Conservation (phyloP, 78 protist species). For the Planoprotostelium fungivorum region DNA sequence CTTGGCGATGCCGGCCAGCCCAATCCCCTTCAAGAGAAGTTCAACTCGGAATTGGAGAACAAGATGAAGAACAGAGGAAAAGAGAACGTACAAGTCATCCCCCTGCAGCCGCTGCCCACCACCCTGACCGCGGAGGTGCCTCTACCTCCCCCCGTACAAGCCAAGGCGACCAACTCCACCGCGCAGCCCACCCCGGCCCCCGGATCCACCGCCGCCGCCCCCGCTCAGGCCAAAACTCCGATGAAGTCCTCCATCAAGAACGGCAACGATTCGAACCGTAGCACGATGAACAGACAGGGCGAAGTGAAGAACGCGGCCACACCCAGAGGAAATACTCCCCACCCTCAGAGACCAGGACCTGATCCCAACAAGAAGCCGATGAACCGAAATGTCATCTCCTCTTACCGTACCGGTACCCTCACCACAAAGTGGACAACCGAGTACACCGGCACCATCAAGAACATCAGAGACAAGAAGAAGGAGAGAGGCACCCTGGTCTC, state of each 20-base stretch:
- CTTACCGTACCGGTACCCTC: neutral
- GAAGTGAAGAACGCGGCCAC: neutral
- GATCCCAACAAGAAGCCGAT: neutral
- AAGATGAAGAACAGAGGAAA: neutral
- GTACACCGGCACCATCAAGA: neutral
- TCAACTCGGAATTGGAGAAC: neutral
- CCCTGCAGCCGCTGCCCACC: no score
- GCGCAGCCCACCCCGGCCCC: neutral
- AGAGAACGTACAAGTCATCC: neutral
- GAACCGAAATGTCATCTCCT: neutral
- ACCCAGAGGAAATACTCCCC: neutral
- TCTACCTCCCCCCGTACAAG: neutral
- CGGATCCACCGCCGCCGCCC: neutral
- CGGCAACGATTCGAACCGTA: no score
- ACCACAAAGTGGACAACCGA: neutral
- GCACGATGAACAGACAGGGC: no score
- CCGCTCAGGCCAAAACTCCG: neutral
- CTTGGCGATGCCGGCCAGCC: neutral
- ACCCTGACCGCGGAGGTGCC: neutral
- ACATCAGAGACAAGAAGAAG: neutral
- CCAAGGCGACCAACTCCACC: no score
- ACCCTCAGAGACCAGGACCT: neutral
- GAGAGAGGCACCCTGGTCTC: neutral
- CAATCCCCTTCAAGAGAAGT: no score
- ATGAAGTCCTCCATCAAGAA: no score